Evolutionary conservation across 306 rosid genomes (phyloP).

Genomic region (Fragaria vesca): DNA sequence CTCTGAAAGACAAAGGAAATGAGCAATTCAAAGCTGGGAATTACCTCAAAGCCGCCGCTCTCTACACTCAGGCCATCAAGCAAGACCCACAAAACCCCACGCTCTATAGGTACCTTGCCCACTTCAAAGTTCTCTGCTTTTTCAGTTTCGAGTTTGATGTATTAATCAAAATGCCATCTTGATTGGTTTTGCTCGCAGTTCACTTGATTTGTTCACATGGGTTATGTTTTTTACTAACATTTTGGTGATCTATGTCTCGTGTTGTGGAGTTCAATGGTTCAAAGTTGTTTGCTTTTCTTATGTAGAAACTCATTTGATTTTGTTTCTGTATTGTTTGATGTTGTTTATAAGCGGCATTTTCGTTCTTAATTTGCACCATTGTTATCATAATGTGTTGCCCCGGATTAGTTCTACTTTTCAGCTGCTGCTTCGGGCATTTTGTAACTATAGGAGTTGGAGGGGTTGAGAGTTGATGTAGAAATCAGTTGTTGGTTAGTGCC

Average conservation of each 20-base stretch:
- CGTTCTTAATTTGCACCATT: neutral
- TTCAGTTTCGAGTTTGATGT: neutral
- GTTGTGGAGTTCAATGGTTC: neutral
- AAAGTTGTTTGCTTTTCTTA: constrained; percentile 1
- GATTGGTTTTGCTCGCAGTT: neutral
- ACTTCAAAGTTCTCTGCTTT: neutral
- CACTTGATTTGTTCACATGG: neutral
- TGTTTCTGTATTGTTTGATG: neutral
- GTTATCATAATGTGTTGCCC: neutral
- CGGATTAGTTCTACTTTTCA: neutral
- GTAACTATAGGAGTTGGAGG: neutral
- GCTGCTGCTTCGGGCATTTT: neutral
- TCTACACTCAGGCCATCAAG: constrained; percentile 96
- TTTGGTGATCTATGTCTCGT: neutral
- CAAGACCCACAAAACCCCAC: constrained; percentile 82
- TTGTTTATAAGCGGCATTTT: neutral
- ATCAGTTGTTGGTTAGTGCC: neutral
- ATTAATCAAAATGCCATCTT: constrained; percentile 1
- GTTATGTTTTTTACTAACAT: neutral
- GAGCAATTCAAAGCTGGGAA: constrained; percentile 89
- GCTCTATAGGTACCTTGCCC: constrained; percentile 68
- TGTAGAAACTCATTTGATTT: neutral
- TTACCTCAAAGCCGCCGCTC: constrained; percentile 90
- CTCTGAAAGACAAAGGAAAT: constrained; percentile 90
- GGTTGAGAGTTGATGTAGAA: constrained; percentile 7